Percentiles rank a stretch among this genome's conserved stretches.
These are phyloP conservation scores for Fusarium incarnatum DNA, from an alignment of 2,329 filamentous ascomycete genomes.

Conservation along the genomic window DNA sequence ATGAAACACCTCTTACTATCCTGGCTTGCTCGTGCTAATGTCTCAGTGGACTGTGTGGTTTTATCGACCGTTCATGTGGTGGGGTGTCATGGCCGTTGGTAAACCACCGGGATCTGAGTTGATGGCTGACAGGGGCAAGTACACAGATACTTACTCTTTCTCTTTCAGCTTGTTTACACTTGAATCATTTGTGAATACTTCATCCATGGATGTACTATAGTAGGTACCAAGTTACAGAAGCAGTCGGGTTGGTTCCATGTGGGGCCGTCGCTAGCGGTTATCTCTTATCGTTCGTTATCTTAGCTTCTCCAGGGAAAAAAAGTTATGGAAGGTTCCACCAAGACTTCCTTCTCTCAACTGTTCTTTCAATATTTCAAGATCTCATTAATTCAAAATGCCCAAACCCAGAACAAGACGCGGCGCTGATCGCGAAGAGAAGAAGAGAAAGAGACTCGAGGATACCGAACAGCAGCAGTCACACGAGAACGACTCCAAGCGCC, in stretches of 20 bases:
- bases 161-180: background rate
- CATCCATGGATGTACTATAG: background rate
- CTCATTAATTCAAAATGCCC: conserved; percentile 51
- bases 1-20: background rate
- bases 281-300: conserved; percentile 38
- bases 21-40: background rate
- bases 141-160: background rate
- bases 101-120: background rate
- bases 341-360: conserved; percentile 13
- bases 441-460: conserved; percentile 54
- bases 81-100: background rate
- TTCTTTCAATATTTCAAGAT: background rate
- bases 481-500: conserved; percentile 43
- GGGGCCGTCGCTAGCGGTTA: background rate
- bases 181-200: background rate
- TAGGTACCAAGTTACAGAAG: background rate
- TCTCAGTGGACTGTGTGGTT: background rate
- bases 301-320: conserved; percentile 32
- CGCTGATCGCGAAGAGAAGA: conserved; percentile 54
- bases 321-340: conserved; percentile 36
- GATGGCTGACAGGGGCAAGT: background rate
- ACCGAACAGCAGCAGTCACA: conserved; percentile 34
- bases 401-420: conserved; percentile 59
- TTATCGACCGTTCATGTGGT: background rate
- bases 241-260: background rate